phyloP scores from a whole-genome alignment of 2,329 filamentous ascomycete genomes.

The Teratosphaeria nubilosa region DNA sequence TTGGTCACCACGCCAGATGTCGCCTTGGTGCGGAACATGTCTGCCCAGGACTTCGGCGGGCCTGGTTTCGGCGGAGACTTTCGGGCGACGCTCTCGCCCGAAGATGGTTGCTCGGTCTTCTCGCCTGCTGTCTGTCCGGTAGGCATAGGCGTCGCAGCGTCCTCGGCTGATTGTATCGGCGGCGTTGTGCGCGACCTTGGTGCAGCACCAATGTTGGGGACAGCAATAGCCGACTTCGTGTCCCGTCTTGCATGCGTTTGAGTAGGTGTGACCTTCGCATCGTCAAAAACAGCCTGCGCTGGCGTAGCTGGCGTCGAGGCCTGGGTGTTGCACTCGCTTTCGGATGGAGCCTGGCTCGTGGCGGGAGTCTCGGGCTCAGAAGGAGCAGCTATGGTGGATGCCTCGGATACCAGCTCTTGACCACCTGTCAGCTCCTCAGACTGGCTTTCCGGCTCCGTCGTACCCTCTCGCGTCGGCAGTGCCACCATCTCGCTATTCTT shows the following conservation, averaged over 20 bases:
- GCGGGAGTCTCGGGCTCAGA: constrained; percentile 47
- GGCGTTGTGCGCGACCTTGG: constrained; percentile 32
- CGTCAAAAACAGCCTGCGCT: constrained; percentile 21
- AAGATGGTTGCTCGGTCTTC: not conserved
- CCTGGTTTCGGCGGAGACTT: constrained; percentile 31
- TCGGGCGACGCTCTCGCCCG: constrained; percentile 28
- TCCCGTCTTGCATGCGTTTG: constrained; percentile 28
- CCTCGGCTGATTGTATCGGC: constrained; percentile 3
- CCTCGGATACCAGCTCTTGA: constrained; percentile 35
- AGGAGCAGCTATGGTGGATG: constrained; percentile 34
- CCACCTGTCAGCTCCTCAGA: constrained; percentile 9
- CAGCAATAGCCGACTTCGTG: constrained; percentile 35
- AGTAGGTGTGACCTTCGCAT: constrained; percentile 23
- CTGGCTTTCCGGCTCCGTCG: constrained; percentile 5
- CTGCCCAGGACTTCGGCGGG: constrained; percentile 54
- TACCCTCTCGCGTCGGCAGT: constrained; percentile 39
- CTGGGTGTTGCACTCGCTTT: constrained; percentile 35
- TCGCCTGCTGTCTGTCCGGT: constrained; percentile 2
- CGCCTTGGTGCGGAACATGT: constrained; percentile 44
- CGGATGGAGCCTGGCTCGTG: constrained; percentile 49
- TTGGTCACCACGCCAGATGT: constrained; percentile 18
- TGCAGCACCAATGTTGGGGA: constrained; percentile 44
- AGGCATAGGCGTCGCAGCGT: constrained; percentile 6
- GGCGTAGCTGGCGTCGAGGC: constrained; percentile 41
- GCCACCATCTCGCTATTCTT: constrained; percentile 32